These are phyloP conservation scores for Aspergillus hiratsukae DNA, from an alignment of 2,329 filamentous ascomycete genomes.

Conservation along the genomic window DNA sequence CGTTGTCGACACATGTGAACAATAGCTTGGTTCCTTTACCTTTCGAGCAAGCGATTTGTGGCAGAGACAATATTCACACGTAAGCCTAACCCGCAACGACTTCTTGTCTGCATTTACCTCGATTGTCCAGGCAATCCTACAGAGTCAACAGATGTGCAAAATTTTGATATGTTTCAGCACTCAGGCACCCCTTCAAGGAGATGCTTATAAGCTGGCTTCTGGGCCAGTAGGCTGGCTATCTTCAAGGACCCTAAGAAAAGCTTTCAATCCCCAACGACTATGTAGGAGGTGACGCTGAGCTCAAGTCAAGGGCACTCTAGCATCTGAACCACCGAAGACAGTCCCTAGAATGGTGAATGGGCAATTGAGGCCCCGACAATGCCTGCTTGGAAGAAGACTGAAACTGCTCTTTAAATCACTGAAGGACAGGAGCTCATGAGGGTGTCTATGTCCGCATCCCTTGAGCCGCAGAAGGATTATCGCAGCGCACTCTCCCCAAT, in stretches of 20 bases:
- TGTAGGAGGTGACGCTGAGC: background rate
- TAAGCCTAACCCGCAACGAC: too few species aligned
- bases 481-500: background rate
- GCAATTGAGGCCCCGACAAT: background rate
- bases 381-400: background rate
- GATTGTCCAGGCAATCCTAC: background rate
- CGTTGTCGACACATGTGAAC: too few species aligned
- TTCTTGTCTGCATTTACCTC: too few species aligned
- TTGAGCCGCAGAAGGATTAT: background rate
- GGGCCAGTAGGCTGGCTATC: background rate
- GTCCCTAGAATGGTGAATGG: background rate
- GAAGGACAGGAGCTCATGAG: background rate
- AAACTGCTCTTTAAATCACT: background rate
- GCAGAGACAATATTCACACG: too few species aligned
- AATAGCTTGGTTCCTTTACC: too few species aligned
- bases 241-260: background rate
- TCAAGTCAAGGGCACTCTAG: background rate
- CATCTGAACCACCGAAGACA: background rate
- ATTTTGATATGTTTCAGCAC: background rate
- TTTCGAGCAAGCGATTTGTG: too few species aligned
- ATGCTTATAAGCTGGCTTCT: background rate
- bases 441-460: background rate
- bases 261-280: background rate
- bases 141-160: background rate
- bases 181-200: background rate